phyloP scores from a whole-genome alignment of 345 rosid species.

The Turritis glabra region DNA sequence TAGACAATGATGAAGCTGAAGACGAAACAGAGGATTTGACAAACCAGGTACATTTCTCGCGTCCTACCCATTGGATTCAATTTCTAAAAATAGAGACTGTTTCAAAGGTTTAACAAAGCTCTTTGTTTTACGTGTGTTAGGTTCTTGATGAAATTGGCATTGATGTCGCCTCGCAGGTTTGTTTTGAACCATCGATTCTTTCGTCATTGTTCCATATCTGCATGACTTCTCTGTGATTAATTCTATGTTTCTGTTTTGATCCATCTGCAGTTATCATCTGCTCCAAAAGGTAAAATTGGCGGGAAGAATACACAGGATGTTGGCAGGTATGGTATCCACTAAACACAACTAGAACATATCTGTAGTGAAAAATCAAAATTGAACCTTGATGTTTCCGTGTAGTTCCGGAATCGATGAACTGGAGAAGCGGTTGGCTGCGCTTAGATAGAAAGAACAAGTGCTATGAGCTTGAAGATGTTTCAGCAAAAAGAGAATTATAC shows the following conservation, averaged over 20 bases:
- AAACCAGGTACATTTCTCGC: slow-evolving; percentile 57
- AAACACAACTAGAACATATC: neutral
- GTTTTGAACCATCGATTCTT: slow-evolving; percentile 22
- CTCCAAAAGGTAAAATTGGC: slow-evolving; percentile 78
- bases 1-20: slow-evolving; percentile 94
- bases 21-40: slow-evolving; percentile 95
- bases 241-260: slow-evolving; percentile 9
- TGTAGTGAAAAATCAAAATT: neutral
- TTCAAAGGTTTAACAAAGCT: neutral
- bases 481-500: neutral
- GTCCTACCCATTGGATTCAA: neutral
- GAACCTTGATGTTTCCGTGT: slow-evolving; percentile 16
- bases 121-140: slow-evolving; percentile 43
- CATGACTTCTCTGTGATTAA: slow-evolving; percentile 10
- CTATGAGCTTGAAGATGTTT: slow-evolving; percentile 13
- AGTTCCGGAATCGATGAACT: slow-evolving; percentile 78
- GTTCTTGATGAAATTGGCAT: slow-evolving; percentile 97
- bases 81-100: neutral
- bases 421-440: slow-evolving; percentile 92
- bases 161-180: slow-evolving; percentile 91
- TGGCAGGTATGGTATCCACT: slow-evolving; percentile 56
- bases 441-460: slow-evolving; percentile 47
- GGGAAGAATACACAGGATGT: slow-evolving; percentile 61
- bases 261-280: slow-evolving; percentile 66
- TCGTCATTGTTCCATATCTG: neutral